Evolutionary conservation across 2,329 filamentous ascomycete species (phyloP).

Genomic region (Sporothrix luriei): DNA sequence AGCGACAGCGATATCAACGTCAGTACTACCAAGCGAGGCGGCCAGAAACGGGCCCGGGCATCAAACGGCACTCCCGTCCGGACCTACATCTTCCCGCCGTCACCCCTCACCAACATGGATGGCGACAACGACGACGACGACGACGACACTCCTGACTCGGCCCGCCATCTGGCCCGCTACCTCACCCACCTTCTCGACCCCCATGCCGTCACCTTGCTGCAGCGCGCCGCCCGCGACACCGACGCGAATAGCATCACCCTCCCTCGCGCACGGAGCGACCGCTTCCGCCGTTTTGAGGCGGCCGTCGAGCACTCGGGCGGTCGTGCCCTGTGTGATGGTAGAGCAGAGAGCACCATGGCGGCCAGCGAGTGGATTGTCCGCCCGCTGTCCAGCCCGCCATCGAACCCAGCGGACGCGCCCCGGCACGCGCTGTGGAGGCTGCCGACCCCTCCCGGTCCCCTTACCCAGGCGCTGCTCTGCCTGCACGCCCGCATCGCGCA

Average conservation of each 20-base stretch:
- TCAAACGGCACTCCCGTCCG: neutral
- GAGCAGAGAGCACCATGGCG: neutral
- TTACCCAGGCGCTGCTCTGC: neutral
- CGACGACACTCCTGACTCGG: neutral
- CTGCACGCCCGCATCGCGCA: slow-evolving; percentile 21
- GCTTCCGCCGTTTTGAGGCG: neutral
- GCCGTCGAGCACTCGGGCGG: neutral
- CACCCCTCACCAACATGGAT: slow-evolving; percentile 16
- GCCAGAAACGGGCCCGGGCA: neutral
- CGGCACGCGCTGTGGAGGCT: neutral
- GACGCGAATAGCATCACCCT: neutral
- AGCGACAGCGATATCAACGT: neutral
- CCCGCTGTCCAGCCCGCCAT: neutral
- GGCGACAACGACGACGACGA: neutral
- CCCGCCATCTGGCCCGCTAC: neutral
- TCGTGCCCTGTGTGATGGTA: neutral
- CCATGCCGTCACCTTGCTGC: neutral
- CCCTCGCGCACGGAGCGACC: neutral
- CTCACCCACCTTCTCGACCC: neutral
- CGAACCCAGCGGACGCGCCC: neutral
- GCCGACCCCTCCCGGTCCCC: neutral
- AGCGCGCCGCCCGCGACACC: neutral
- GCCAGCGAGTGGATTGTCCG: neutral
- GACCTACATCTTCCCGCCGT: slow-evolving; percentile 32
- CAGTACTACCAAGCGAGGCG: too few species aligned